These are phyloP conservation scores for Entomortierella chlamydospora DNA, from an alignment of 192 early-diverging fungal species.

Conservation along the genomic window DNA sequence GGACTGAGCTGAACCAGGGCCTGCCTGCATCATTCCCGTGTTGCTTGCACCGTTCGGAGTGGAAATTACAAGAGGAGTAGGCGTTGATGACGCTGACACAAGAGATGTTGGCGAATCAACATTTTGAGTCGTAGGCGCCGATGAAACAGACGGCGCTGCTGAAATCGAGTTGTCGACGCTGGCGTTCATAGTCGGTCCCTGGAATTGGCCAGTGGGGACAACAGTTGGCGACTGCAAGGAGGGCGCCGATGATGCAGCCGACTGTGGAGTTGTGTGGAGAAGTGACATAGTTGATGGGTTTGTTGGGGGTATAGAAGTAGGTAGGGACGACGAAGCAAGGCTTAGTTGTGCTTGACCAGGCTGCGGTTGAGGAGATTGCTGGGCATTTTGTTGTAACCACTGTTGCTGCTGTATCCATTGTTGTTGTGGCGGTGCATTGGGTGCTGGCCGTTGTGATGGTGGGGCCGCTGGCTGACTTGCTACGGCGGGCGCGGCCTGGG, in stretches of 20 bases:
- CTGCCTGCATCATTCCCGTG: background rate
- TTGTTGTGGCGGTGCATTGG: constrained; percentile 27
- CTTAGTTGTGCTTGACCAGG: background rate
- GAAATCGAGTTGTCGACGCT: background rate
- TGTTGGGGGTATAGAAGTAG: constrained; percentile 23
- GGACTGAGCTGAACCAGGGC: constrained; percentile 6
- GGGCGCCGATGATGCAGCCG: constrained; percentile 4
- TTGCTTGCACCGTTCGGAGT: background rate
- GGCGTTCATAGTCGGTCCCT: background rate
- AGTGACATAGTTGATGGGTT: constrained; percentile 9
- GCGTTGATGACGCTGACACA: background rate
- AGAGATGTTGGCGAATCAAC: constrained; percentile 9
- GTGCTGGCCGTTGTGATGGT: constrained; percentile 12
- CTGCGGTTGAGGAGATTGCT: background rate
- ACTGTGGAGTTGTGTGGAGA: background rate
- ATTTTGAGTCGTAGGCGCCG: background rate
- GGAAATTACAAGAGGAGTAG: constrained; percentile 2
- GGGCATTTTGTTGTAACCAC: constrained; percentile 7
- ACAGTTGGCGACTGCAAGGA: constrained; percentile 4
- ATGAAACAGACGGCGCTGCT: background rate
- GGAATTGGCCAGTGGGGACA: constrained; percentile 4
- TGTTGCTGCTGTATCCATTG: constrained; percentile 32
- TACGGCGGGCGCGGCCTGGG: constrained; percentile 16
- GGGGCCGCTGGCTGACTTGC: constrained; percentile 15
- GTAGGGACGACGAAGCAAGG: background rate